phyloP scores from a whole-genome alignment of 2,329 filamentous ascomycete species.

The Chaetomium strumarium region DNA sequence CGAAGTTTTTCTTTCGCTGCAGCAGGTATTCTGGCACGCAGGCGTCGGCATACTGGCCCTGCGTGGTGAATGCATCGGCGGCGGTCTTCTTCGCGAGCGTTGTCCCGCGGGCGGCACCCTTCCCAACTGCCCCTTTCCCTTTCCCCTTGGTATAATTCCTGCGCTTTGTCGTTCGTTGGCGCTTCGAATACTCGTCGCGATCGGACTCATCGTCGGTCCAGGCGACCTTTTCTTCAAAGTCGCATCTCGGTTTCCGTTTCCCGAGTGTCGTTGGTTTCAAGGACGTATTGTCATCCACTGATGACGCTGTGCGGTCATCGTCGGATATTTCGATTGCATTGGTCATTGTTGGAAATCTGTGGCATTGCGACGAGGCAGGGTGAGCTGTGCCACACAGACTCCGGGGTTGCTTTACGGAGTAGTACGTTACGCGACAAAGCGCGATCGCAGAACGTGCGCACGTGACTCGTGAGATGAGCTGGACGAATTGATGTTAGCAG shows the following conservation, averaged over 20 bases:
- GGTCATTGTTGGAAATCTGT: slow-evolving; percentile 13
- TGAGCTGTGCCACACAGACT: neutral
- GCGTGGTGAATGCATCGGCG: slow-evolving; percentile 2
- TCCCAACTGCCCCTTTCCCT: slow-evolving; percentile 33
- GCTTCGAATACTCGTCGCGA: slow-evolving; percentile 52
- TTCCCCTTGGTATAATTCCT: slow-evolving; percentile 32
- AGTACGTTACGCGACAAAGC: too few relatives aligned
- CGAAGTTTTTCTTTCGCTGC: slow-evolving; percentile 62
- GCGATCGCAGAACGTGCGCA: slow-evolving; percentile 17
- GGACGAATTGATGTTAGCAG: too few relatives aligned
- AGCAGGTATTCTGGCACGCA: slow-evolving; percentile 68
- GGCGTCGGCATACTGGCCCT: slow-evolving; percentile 31
- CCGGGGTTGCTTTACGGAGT: too few relatives aligned
- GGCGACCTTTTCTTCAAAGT: slow-evolving; percentile 40
- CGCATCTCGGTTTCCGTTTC: slow-evolving; percentile 36
- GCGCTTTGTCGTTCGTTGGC: slow-evolving; percentile 43
- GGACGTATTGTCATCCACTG: slow-evolving; percentile 2
- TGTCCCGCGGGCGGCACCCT: neutral
- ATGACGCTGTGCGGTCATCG: slow-evolving; percentile 23
- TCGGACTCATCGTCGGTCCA: slow-evolving; percentile 54
- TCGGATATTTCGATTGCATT: slow-evolving; percentile 19
- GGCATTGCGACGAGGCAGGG: slow-evolving; percentile 6
- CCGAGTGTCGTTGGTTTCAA: slow-evolving; percentile 11
- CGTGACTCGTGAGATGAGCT: too few relatives aligned
- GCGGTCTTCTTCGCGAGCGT: neutral